Base-by-base conservation (phyloP, 768 basidiomycete genomes). In the Candolleomyces aberdarensis region DNA sequence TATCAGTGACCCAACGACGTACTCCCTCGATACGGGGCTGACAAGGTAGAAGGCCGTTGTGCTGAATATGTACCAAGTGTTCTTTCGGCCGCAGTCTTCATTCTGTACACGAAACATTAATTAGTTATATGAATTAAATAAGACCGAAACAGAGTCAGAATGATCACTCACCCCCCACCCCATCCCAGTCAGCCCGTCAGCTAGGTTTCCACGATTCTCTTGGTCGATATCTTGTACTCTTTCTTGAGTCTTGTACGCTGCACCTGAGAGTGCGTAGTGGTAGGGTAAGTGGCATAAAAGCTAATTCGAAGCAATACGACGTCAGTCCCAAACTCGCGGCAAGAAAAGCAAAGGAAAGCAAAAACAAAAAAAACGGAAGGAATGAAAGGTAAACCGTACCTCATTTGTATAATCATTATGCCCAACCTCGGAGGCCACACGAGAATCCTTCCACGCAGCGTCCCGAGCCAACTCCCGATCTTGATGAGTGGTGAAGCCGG, bases 71-170 rank as follows among this genome's bases (percentile, higher is more conserved):
- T 87, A 93, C 92, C 92, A 94, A 0, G 92, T 89, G 66, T 88
- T 91, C 92, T 93, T 94, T 70, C 94, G 92, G 1, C 92, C 91
- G 63, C 91, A 93, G 68, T 94, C 92, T 70, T 94, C 92, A 65
- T 94, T 94, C 88, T 92, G 58, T 10, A 49, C 32, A 43, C 51
- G 29, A 58, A 32, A 55, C 3, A 29, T 29, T n/a, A 40, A 19
- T 22, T 26, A n/a, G 3, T 26, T 3, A 3, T 2, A 17, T 15
- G 31, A 26, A 44, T 31, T n/a, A 15, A 29, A 48, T n/a, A 56
- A 20, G 56, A 19, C 46, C 13, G 7, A 13, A 11, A 26, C 26
- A 3, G 26, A 14, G 72, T 82, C 26, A 26, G 26, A 3, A 26
- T 26, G 2, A 26, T 26, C 1, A 26, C 82, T 22, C 67, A 90